Percentiles rank a stretch among this genome's conserved stretches.
Evolutionary conservation across 2,329 filamentous ascomycete species (phyloP).

Genomic region (Alternaria ethzedia): DNA sequence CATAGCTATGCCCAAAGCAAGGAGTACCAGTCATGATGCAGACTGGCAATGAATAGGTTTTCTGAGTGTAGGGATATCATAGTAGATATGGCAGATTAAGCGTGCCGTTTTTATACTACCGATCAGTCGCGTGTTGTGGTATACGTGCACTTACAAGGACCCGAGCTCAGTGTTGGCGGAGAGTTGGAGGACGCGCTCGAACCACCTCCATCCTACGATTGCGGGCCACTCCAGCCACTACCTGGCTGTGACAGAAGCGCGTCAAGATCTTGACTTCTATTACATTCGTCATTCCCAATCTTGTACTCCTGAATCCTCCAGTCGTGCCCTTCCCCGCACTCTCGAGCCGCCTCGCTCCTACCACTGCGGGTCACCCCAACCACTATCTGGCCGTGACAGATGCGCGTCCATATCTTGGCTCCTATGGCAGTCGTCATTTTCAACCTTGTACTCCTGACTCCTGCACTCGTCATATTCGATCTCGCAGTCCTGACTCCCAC

Average conservation of each 20-base stretch:
- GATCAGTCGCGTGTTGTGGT: fast-evolving
- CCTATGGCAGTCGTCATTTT: no score
- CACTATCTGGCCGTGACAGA: no score
- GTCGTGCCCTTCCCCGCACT: neutral
- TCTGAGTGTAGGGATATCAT: neutral
- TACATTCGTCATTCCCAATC: neutral
- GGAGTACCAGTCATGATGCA: neutral
- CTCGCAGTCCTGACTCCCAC: no score
- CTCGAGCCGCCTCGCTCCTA: no score
- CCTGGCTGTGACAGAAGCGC: neutral
- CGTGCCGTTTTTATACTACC: neutral
- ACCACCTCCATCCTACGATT: neutral
- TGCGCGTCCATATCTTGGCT: no score
- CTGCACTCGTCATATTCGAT: no score
- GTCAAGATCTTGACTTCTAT: fast-evolving
- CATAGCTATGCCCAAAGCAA: neutral
- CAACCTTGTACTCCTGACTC: no score
- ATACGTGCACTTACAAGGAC: neutral
- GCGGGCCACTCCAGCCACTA: neutral
- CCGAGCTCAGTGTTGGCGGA: neutral
- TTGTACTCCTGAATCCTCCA: neutral
- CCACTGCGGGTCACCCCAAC: no score
- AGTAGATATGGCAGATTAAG: neutral
- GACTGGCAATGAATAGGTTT: fast-evolving
- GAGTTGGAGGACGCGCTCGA: neutral